A percentile compares a stretch with the other conserved stretches of the same genome.
Conservation (phyloP, 1,139 yeast species). For the Taphrina wiesneri region DNA sequence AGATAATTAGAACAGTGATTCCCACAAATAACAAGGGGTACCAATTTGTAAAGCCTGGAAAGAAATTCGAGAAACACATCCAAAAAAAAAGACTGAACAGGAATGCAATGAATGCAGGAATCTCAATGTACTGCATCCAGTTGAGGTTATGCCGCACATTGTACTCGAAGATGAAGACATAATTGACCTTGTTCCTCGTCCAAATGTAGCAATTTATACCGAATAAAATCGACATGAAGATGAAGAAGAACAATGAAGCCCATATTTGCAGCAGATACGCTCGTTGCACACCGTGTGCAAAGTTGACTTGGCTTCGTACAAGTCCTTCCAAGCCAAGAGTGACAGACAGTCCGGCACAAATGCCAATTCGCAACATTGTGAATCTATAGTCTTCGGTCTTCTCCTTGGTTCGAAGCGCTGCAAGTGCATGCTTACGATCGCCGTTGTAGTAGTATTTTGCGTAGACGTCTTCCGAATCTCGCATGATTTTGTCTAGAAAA, state of each 20-base stretch:
- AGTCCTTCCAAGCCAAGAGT: slow-evolving; percentile 62
- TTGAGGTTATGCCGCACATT: slow-evolving; percentile 70
- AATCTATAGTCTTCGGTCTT: slow-evolving; percentile 50
- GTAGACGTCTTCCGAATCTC: slow-evolving; percentile 66
- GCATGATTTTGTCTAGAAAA: slow-evolving; percentile 61
- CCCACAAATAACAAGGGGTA: slow-evolving; percentile 83
- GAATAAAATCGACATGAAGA: slow-evolving; percentile 62
- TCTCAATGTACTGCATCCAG: slow-evolving; percentile 60
- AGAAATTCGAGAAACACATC: slow-evolving; percentile 72
- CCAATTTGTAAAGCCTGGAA: slow-evolving; percentile 66
- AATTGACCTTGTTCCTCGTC: slow-evolving; percentile 74
- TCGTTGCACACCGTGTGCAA: slow-evolving; percentile 44
- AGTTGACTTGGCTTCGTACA: slow-evolving; percentile 52
- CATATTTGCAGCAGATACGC: slow-evolving; percentile 72
- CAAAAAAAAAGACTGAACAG: slow-evolving; percentile 60
- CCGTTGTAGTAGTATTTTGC: slow-evolving; percentile 69
- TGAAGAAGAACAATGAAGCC: slow-evolving; percentile 80
- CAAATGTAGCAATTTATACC: slow-evolving; percentile 71
- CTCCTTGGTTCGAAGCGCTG: slow-evolving; percentile 61
- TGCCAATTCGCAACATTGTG: slow-evolving; percentile 52
- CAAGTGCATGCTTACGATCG: slow-evolving; percentile 72
- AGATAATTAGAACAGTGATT: slow-evolving; percentile 52
- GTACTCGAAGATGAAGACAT: slow-evolving; percentile 88
- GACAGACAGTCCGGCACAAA: slow-evolving; percentile 66
- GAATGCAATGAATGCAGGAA: slow-evolving; percentile 52